Evolutionary conservation across 2,329 filamentous ascomycete species (phyloP).

Genomic region (Sordariomycetes sp.): DNA sequence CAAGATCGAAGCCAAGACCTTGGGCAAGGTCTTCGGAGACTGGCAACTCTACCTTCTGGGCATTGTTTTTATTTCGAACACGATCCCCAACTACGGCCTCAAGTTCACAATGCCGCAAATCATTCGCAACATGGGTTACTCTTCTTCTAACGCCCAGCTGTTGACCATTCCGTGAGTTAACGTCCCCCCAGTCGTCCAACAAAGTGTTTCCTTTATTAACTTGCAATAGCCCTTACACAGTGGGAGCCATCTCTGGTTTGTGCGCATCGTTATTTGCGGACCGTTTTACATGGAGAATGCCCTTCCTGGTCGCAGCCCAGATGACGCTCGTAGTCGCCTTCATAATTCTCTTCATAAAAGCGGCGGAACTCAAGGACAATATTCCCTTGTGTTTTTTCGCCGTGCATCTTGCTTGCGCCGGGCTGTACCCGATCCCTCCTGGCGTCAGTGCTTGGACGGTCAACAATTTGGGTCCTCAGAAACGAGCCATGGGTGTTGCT

Average conservation of each 20-base stretch:
- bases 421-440: constrained; percentile 8
- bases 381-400: constrained; percentile 13
- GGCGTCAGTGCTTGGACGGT: constrained; percentile 9
- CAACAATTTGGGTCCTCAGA: neutral
- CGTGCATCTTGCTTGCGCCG: neutral
- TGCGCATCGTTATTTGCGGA: constrained; percentile 20
- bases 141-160: constrained; percentile 18
- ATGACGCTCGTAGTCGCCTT: constrained; percentile 19
- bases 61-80: constrained; percentile 31
- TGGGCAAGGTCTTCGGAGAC: constrained; percentile 30
- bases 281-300: constrained; percentile 25
- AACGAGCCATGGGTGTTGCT: constrained; percentile 26
- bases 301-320: constrained; percentile 23
- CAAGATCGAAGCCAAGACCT: constrained; percentile 8
- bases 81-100: constrained; percentile 21
- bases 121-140: constrained; percentile 29
- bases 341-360: constrained; percentile 21
- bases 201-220: too few species aligned
- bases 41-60: constrained; percentile 35
- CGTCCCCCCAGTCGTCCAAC: too few species aligned
- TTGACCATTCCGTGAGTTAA: constrained; percentile 22
- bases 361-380: constrained; percentile 24
- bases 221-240: neutral
- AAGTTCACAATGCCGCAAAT: constrained; percentile 27
- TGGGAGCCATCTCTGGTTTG: constrained; percentile 12